Percentiles rank a stretch among this genome's conserved stretches.
Conservation (phyloP, 1,284 basidiomycete species). For the Fomitopsis pinicola region DNA sequence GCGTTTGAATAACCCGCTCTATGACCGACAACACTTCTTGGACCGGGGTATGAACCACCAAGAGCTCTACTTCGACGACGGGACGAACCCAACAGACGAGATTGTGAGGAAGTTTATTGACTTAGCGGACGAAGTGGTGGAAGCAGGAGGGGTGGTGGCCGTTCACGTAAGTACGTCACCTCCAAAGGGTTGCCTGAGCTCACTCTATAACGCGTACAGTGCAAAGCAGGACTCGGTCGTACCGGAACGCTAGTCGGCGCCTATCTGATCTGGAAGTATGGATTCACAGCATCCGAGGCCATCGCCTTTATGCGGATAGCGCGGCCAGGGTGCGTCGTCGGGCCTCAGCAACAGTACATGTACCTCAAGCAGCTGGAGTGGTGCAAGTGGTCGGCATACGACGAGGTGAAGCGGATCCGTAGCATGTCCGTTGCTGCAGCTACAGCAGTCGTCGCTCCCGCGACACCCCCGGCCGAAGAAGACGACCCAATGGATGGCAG, state of each 20-base stretch:
- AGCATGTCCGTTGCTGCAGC: constrained; percentile 36
- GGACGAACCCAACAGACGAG: constrained; percentile 95
- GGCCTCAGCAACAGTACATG: constrained; percentile 93
- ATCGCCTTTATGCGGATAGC: constrained; percentile 99
- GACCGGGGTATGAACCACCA: constrained; percentile 87
- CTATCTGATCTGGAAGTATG: constrained; percentile 98
- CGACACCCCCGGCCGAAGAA: constrained; percentile 77
- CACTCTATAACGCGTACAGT: constrained; percentile 44
- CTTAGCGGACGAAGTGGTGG: constrained; percentile 75
- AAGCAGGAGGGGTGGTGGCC: constrained; percentile 78
- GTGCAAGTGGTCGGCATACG: constrained; percentile 88
- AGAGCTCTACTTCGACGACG: constrained; percentile 97
- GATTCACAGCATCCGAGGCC: constrained; percentile 97
- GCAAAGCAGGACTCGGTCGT: constrained; percentile 90
- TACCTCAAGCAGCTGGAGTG: constrained; percentile 94
- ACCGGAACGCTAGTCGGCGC: constrained; percentile 96
- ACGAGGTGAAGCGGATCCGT: constrained; percentile 59
- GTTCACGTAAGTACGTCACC: constrained; percentile 65
- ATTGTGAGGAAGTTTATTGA: constrained; percentile 91
- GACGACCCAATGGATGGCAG: constrained; percentile 49
- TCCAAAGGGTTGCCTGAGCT: constrained; percentile 8
- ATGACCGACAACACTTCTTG: constrained; percentile 83
- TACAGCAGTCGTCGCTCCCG: constrained; percentile 61
- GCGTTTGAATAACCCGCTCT: constrained; percentile 91
- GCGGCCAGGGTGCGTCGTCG: constrained; percentile 93